phyloP scores from a whole-genome alignment of 306 rosid species.

The Cajanus cajan region DNA sequence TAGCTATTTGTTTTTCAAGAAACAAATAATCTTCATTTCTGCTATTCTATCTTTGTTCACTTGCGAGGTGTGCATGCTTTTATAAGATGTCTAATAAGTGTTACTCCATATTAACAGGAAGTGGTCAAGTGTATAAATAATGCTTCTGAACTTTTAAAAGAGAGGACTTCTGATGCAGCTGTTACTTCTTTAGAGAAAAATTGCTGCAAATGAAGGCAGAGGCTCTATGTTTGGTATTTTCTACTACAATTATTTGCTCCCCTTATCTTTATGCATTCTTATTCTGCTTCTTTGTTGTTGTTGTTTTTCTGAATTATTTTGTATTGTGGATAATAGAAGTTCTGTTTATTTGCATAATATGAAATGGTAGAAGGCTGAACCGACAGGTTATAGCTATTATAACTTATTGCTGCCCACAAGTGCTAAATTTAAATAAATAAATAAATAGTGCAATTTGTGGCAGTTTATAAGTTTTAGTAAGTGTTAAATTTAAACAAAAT shows the following conservation, averaged over 20 bases:
- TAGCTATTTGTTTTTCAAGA: slow-evolving; percentile 1
- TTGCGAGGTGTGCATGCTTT: background rate
- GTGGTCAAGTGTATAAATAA: slow-evolving; percentile 50
- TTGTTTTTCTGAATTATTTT: too few relatives aligned
- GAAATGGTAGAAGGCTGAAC: too few relatives aligned
- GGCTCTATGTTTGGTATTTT: slow-evolving; percentile 70
- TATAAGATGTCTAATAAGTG: slow-evolving; percentile 25
- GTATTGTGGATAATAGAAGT: slow-evolving; percentile 32
- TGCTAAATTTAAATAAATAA: too few relatives aligned
- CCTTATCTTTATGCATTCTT: slow-evolving; percentile 16
- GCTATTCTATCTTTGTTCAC: slow-evolving; percentile 10
- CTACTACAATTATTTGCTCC: slow-evolving; percentile 21
- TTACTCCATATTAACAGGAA: slow-evolving; percentile 53
- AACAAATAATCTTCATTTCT: slow-evolving; percentile 14
- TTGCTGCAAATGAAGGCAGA: slow-evolving; percentile 91
- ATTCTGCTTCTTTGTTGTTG: background rate
- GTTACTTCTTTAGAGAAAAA: slow-evolving; percentile 66
- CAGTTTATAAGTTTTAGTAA: too few relatives aligned
- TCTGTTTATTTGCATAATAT: too few relatives aligned
- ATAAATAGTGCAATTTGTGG: too few relatives aligned
- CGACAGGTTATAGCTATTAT: too few relatives aligned
- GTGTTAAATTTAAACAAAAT: too few relatives aligned
- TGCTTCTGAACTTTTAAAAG: slow-evolving; percentile 63
- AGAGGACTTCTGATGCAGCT: slow-evolving; percentile 66
- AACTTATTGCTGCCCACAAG: too few relatives aligned